A percentile compares a stretch with the other conserved stretches of the same genome.
phyloP scores from a whole-genome alignment of 2,329 filamentous ascomycete genomes.

The Claviceps sorghi region DNA sequence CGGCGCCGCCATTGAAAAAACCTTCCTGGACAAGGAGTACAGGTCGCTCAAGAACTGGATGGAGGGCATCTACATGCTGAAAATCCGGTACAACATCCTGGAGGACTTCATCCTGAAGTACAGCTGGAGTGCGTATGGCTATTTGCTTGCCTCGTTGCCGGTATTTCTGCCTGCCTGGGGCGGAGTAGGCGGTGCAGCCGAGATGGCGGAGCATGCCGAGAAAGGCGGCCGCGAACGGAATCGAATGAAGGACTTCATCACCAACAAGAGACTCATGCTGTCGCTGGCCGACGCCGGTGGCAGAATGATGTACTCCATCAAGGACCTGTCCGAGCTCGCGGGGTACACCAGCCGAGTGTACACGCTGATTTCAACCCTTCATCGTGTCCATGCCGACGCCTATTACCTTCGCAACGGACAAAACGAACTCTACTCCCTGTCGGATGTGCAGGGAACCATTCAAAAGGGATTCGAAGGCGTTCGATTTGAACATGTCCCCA shows the following conservation, averaged over 20 bases:
- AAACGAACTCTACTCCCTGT: constrained; percentile 73
- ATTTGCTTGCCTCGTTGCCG: constrained; percentile 80
- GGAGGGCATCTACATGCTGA: constrained; percentile 95
- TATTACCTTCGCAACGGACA: constrained; percentile 57
- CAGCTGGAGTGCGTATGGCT: constrained; percentile 95
- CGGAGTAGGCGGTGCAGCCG: constrained; percentile 59
- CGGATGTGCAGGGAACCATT: constrained; percentile 83
- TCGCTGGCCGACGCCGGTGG: constrained; percentile 92
- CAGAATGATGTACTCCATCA: constrained; percentile 99
- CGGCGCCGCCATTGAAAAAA: constrained; percentile 86
- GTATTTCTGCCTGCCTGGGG: constrained; percentile 93
- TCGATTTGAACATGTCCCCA: constrained; percentile 78
- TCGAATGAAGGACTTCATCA: constrained; percentile 98
- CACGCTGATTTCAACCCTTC: constrained; percentile 84
- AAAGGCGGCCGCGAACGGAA: constrained; percentile 55
- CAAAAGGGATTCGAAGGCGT: constrained; percentile 94
- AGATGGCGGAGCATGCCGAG: constrained; percentile 39
- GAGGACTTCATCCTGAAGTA: constrained; percentile 98
- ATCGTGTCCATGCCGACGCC: constrained; percentile 80
- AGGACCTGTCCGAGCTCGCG: constrained; percentile 88
- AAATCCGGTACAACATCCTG: constrained; percentile 96
- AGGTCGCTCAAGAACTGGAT: constrained; percentile 90
- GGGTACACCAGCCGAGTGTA: constrained; percentile 95
- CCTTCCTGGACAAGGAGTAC: constrained; percentile 83
- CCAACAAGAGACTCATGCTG: constrained; percentile 95